Base-by-base conservation (phyloP, 192 early-diverging fungal genomes). In the Powellomyces hirtus region DNA sequence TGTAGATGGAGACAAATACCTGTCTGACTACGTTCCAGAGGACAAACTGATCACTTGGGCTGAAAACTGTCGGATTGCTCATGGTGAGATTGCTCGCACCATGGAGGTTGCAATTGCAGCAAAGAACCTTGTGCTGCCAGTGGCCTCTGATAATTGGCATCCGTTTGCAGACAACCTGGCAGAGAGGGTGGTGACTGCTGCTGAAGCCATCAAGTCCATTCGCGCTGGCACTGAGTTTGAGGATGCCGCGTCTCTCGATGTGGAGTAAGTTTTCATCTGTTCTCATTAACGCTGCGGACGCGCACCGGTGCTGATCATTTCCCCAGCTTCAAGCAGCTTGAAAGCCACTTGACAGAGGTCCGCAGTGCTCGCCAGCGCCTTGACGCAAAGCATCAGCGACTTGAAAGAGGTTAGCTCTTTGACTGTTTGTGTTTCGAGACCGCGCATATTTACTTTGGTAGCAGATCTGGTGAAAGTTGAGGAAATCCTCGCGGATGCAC, bases 11-110 rank as follows among this genome's bases (percentile, higher is more conserved):
- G 38, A 67, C 8, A 60, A 66, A 53, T 70, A 59, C 51, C 59
- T 82, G 30, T 60, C 62, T 1, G 75, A 77, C 59, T 82, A 70
- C 58, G 75, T 82, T 24, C 80, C 80, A 1, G 70, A 75, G 58
- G 70, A 79, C 8, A 66, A 70, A 30, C 64, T 82, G 24, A 34
- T 77, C 13, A 34, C 64, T 1, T 82, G 80, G 80, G 75, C 68
- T 4, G 75, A 82, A 18, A 72, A 71, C 34, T 82, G 80, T 58
- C 72, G 76, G 24, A 22, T 60, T 18, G 76, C 73, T 13, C 80
- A 82, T 61, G 75, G 68, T 70, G 30, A 14, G n/a, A 10, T 26
- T 18, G 38, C 33, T 42, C 4, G 66, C n/a, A 20, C 18, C 52
- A 24, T 1, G 7, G 34, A 4, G 14, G 26, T 53, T 16, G 31